These are phyloP conservation scores for Apostasia ramifera DNA, from an alignment of 106 monocot genomes.

Conservation along the genomic window DNA sequence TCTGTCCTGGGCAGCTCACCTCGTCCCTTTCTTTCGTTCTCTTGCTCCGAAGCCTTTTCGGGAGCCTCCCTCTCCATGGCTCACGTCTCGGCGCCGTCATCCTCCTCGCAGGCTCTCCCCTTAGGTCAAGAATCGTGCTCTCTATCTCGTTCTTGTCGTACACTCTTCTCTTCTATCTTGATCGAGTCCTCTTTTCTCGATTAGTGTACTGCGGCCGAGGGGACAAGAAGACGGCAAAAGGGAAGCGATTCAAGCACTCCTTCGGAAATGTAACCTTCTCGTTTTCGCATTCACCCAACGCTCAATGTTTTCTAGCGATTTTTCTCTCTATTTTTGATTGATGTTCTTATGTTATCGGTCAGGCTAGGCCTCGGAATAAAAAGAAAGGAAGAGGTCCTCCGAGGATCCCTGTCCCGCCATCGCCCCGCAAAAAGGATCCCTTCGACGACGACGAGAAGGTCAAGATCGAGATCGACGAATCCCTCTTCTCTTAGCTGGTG, in stretches of 20 bases:
- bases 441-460: constrained; percentile 75
- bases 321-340: background rate
- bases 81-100: background rate
- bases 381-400: constrained; percentile 88
- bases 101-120: background rate
- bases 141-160: background rate
- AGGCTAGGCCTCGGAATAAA: constrained; percentile 91
- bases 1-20: background rate
- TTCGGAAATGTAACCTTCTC: constrained; percentile 72
- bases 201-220: constrained; percentile 89
- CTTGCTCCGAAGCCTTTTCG: background rate
- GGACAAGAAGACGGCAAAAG: constrained; percentile 90
- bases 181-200: background rate
- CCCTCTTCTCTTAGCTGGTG: constrained; percentile 35
- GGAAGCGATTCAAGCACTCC: constrained; percentile 91
- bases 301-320: background rate
- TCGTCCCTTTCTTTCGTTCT: background rate
- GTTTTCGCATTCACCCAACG: background rate
- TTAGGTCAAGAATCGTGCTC: background rate
- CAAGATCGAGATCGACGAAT: constrained; percentile 71
- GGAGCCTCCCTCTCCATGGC: background rate
- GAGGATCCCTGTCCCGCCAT: constrained; percentile 40
- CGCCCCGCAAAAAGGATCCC: constrained; percentile 67
- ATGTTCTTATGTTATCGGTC: background rate
- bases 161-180: background rate